A percentile compares a stretch with the other conserved stretches of the same genome.
These are phyloP conservation scores for Dinochytrium kinnereticum DNA, from an alignment of 371 early-diverging fungal species.

Conservation along the genomic window DNA sequence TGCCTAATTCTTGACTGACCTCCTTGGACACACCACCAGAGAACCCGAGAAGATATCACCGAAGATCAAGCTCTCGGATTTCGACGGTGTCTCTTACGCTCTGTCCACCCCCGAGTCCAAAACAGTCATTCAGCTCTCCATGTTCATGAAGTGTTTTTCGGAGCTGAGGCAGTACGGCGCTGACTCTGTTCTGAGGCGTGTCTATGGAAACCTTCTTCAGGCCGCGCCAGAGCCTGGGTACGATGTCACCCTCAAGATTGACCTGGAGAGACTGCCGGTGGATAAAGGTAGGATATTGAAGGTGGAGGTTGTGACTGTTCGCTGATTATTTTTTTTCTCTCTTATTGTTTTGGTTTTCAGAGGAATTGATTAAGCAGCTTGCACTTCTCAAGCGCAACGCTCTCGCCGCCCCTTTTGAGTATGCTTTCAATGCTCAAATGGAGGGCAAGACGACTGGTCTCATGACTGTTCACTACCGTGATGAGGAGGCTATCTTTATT, in stretches of 20 bases:
- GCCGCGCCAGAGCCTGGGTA: slow-evolving; percentile 73
- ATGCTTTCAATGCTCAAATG: slow-evolving; percentile 84
- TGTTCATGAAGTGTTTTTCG: slow-evolving; percentile 80
- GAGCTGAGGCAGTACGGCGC: slow-evolving; percentile 86
- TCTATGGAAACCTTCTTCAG: slow-evolving; percentile 74
- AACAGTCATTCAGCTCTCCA: slow-evolving; percentile 72
- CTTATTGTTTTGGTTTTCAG: slow-evolving; percentile 47
- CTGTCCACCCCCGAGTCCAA: slow-evolving; percentile 79
- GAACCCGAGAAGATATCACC: slow-evolving; percentile 79
- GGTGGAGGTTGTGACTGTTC: not conserved
- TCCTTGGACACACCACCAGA: slow-evolving; percentile 41
- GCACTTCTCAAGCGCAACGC: slow-evolving; percentile 90
- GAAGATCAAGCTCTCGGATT: slow-evolving; percentile 83
- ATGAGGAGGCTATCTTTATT: slow-evolving; percentile 91
- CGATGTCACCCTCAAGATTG: slow-evolving; percentile 83
- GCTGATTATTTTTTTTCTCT: not conserved
- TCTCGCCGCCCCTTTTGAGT: slow-evolving; percentile 91
- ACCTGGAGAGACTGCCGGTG: slow-evolving; percentile 74
- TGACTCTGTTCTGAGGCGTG: slow-evolving; percentile 73
- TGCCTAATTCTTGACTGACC: not conserved
- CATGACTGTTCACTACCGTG: slow-evolving; percentile 92
- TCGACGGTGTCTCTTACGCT: slow-evolving; percentile 92
- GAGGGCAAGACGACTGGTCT: slow-evolving; percentile 75
- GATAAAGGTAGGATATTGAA: slow-evolving; percentile 57
- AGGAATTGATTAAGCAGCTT: slow-evolving; percentile 76